phyloP scores from a whole-genome alignment of 345 rosid genomes.

The Gossypium mustelinum region DNA sequence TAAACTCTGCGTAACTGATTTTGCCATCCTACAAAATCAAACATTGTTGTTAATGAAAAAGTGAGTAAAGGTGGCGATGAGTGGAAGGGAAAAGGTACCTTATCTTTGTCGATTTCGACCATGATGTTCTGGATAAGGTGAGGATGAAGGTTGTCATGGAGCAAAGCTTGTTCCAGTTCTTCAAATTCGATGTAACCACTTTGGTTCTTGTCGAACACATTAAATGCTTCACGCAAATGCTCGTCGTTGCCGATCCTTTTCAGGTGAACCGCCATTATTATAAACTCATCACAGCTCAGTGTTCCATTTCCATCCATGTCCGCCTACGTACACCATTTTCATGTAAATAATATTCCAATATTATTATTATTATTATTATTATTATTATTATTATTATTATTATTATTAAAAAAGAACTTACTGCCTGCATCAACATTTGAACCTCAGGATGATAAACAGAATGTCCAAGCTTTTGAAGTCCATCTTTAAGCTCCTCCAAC shows the following conservation, averaged over 20 bases:
- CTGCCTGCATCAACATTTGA: conserved; percentile 74
- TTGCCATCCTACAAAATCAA: conserved; percentile 60
- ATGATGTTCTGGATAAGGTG: conserved; percentile 70
- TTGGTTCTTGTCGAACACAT: conserved; percentile 61
- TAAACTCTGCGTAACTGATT: conserved; percentile 76
- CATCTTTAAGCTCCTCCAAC: conserved; percentile 73
- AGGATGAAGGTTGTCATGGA: conserved; percentile 44
- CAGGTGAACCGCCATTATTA: conserved; percentile 68
- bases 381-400: too few species aligned
- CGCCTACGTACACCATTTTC: conserved; percentile 29
- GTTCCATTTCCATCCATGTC: conserved; percentile 74
- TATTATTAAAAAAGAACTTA: conserved; percentile 19
- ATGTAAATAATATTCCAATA: background rate
- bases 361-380: too few species aligned
- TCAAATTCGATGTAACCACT: conserved; percentile 68
- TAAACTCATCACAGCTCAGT: conserved; percentile 73
- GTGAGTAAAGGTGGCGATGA: too few species aligned
- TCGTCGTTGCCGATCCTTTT: conserved; percentile 64
- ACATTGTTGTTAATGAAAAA: background rate
- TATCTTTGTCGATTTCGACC: conserved; percentile 69
- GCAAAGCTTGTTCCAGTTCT: conserved; percentile 64
- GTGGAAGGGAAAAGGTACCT: conserved; percentile 35
- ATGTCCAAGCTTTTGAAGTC: conserved; percentile 57
- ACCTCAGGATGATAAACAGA: conserved; percentile 66
- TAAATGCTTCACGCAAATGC: conserved; percentile 59